Evolutionary conservation across 371 early-diverging fungal species (phyloP).

Genomic region (Rhizopus stolonifer): DNA sequence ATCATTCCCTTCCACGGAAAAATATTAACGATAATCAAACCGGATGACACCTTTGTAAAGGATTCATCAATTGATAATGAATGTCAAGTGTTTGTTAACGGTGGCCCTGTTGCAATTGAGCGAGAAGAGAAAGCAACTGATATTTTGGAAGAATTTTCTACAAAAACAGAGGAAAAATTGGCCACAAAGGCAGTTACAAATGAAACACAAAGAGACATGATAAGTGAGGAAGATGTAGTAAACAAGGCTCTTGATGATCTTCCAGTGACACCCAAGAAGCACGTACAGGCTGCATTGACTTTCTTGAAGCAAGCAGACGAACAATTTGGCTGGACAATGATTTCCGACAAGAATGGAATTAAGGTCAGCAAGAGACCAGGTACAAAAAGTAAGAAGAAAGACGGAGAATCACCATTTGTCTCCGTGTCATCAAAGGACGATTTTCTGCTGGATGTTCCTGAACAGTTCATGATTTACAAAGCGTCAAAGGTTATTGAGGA

Average conservation of each 20-base stretch:
- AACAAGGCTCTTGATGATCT: constrained; percentile 10
- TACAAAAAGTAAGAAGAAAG: constrained; percentile 5
- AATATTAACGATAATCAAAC: constrained; percentile 51
- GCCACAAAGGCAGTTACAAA: neutral
- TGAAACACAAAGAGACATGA: neutral
- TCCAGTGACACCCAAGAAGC: constrained; percentile 23
- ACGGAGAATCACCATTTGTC: neutral
- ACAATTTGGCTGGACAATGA: constrained; percentile 49
- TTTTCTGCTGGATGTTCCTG: constrained; percentile 33
- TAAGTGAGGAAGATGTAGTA: constrained; percentile 5
- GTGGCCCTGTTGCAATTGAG: constrained; percentile 11
- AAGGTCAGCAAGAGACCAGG: constrained; percentile 47
- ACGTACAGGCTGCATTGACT: constrained; percentile 31
- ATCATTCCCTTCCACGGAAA: constrained; percentile 58
- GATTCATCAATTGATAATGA: neutral
- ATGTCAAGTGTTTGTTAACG: constrained; percentile 26
- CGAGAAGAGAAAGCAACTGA: neutral
- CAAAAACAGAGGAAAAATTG: neutral
- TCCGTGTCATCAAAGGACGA: neutral
- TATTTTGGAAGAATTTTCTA: neutral
- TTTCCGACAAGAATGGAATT: constrained; percentile 46
- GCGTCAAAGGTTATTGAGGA: constrained; percentile 60
- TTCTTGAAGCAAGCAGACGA: constrained; percentile 37
- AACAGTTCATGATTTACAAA: constrained; percentile 53
- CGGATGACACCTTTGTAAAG: constrained; percentile 4